Base-by-base conservation (phyloP, 257 asterid species). In the Jacaranda mimosifolia region DNA sequence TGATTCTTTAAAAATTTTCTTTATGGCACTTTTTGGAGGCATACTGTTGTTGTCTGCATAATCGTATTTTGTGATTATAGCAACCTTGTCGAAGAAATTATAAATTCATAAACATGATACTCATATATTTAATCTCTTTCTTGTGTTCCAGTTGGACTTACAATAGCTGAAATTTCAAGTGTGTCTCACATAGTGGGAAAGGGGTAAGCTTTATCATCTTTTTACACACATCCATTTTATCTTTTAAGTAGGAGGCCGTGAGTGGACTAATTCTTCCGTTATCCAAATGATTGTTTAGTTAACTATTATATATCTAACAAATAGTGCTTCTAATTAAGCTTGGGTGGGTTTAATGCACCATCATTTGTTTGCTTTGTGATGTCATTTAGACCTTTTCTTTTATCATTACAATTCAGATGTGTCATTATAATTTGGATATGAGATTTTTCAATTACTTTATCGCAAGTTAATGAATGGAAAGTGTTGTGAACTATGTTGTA, bases 121-220 rank as follows among this genome's bases (percentile, higher is more conserved):
- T 26, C 32, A 26, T 26, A 26, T 26, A 26, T 26, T 26, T 26
- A 0, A 26, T 26, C 32, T 2, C 32, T 26, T 26, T 26, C 32
- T 26, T 26, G 32, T 26, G 32, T 26, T 83, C 85, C 88, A 40
- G 84, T 91, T 71, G 92, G 81, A 64, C 79, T 69, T 77, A 90
- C 91, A 11, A 38, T 90, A 70, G 87, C 90, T 79, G 93, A 90
- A 84, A 90, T 90, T 97, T 89, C 98, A 35, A 79, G 81, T 75
- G 78, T 85, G 68, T 86, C 81, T 76, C 91, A 91, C 79, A 81
- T 78, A 55, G 71, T 85, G 19, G 97, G 97, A 75, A 80, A 89
- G 32, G 97, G 99, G 99, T 95, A 89, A 81, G 69, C 40, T 65
- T 72, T 66, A n/a, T 59, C 17, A 40, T 65, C 80, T 3, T 64